phyloP scores from a whole-genome alignment of 257 asterid genomes.

The Fraxinus pennsylvanica region DNA sequence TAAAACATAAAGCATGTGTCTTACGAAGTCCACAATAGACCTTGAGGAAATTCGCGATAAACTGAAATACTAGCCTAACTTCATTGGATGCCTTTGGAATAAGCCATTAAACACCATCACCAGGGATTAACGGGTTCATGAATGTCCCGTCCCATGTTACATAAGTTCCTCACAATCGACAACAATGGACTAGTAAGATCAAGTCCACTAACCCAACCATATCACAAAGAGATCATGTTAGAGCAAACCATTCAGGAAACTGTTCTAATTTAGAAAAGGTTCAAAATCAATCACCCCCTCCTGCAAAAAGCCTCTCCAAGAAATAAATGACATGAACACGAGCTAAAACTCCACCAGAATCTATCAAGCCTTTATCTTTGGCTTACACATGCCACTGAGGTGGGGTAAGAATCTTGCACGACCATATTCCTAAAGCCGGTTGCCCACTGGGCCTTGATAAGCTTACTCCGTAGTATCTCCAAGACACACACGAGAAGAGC shows the following conservation, averaged over 20 bases:
- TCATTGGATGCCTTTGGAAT: background rate
- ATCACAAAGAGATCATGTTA: background rate
- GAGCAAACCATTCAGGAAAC: background rate
- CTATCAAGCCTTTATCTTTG: background rate
- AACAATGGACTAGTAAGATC: background rate
- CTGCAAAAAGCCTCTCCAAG: background rate
- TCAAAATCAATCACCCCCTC: background rate
- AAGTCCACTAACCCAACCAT: slow-evolving; percentile 2
- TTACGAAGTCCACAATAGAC: background rate
- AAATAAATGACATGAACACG: background rate
- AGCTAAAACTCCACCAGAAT: background rate
- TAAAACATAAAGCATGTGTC: background rate
- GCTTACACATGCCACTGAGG: background rate
- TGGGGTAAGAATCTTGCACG: background rate
- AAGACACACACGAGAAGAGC: background rate
- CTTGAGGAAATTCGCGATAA: background rate
- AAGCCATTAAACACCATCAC: background rate
- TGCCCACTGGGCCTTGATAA: background rate
- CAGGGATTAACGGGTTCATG: background rate
- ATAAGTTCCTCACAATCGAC: background rate
- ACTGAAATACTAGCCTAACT: background rate
- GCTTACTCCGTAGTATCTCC: background rate
- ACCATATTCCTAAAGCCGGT: background rate
- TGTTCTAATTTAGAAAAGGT: background rate
- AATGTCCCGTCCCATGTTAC: background rate